phyloP scores from a whole-genome alignment of 2,329 filamentous ascomycete genomes.

The Talaromyces piceae region DNA sequence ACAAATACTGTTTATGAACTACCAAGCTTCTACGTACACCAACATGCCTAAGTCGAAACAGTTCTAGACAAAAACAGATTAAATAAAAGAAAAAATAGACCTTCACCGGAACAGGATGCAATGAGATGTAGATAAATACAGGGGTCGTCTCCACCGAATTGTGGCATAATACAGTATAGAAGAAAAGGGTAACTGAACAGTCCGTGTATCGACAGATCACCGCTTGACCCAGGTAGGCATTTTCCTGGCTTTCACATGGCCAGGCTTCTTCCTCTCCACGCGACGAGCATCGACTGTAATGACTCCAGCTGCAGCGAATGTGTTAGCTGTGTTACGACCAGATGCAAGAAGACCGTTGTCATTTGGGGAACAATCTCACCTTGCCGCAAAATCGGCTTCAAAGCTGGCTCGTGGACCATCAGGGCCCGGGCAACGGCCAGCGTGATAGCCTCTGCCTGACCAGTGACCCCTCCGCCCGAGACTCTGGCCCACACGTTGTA shows the following conservation, averaged over 20 bases:
- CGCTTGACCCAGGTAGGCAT: slow-evolving; percentile 97
- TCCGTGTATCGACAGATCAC: slow-evolving; percentile 28
- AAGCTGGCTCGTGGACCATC: slow-evolving; percentile 79
- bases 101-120: neutral
- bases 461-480: slow-evolving; percentile 81
- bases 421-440: slow-evolving; percentile 83
- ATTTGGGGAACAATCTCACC: slow-evolving; percentile 54
- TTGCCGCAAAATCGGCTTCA: slow-evolving; percentile 81
- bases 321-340: neutral
- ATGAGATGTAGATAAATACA: neutral
- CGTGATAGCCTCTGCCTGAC: slow-evolving; percentile 90
- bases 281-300: slow-evolving; percentile 83
- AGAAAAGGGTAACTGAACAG: slow-evolving; percentile 8
- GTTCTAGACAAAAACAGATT: neutral
- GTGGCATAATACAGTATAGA: slow-evolving; percentile 10
- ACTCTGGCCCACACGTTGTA: slow-evolving; percentile 93
- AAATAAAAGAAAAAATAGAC: neutral
- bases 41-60: too few relatives aligned
- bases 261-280: slow-evolving; percentile 97
- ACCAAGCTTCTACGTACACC: too few relatives aligned
- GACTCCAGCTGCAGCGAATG: slow-evolving; percentile 63
- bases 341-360: too few relatives aligned
- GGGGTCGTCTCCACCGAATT: neutral
- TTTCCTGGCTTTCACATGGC: slow-evolving; percentile 94
- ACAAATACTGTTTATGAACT: too few relatives aligned